phyloP scores from a whole-genome alignment of 148 eudicot genomes.

The Bassia scoparia region DNA sequence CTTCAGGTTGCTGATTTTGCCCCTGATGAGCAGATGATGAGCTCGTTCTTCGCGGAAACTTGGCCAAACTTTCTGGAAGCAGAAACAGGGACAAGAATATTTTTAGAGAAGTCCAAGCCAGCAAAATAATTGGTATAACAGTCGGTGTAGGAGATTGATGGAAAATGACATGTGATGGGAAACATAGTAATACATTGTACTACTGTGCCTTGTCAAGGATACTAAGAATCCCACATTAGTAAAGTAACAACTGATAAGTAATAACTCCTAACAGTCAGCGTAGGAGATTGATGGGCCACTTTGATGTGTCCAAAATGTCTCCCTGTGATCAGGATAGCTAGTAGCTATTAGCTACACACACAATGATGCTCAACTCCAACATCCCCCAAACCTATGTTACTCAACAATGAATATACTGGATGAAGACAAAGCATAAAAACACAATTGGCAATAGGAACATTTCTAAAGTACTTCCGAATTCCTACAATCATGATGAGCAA shows the following conservation, averaged over 20 bases:
- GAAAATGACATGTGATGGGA: too few relatives aligned
- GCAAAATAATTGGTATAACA: neutral
- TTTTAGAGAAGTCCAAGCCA: neutral
- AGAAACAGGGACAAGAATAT: slow-evolving; percentile 11
- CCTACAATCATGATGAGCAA: neutral
- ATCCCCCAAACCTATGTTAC: neutral
- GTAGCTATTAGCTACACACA: neutral
- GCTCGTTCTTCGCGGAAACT: slow-evolving; percentile 74
- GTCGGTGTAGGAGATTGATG: neutral
- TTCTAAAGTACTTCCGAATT: neutral
- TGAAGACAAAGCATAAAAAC: neutral
- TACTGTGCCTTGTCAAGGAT: too few relatives aligned
- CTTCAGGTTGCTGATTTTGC: slow-evolving; percentile 55
- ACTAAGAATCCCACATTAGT: too few relatives aligned
- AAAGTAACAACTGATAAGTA: too few relatives aligned
- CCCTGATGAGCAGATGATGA: slow-evolving; percentile 49
- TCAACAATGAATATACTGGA: neutral
- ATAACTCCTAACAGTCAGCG: too few relatives aligned
- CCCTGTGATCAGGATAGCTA: too few relatives aligned
- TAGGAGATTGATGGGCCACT: too few relatives aligned
- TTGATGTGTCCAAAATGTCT: too few relatives aligned
- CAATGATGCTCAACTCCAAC: neutral
- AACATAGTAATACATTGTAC: too few relatives aligned
- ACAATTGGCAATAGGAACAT: neutral
- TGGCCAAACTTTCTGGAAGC: slow-evolving; percentile 77